Evolutionary conservation across 306 rosid species (phyloP).

Genomic region (Fagus crenata): DNA sequence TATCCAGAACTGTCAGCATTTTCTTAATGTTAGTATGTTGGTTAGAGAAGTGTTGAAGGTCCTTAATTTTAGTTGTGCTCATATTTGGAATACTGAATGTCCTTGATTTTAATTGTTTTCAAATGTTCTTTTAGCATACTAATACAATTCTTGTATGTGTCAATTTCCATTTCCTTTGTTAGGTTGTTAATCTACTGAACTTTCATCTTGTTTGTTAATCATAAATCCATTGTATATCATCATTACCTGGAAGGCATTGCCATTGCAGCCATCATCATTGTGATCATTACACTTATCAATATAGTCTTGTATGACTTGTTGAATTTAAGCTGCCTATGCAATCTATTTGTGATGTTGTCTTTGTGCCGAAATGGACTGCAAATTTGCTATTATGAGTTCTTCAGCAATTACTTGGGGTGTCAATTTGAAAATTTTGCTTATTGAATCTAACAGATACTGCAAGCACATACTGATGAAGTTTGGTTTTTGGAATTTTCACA

Average conservation of each 20-base stretch:
- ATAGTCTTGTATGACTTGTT: neutral
- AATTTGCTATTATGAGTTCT: neutral
- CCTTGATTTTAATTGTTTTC: neutral
- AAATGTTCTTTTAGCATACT: neutral
- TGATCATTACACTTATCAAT: neutral
- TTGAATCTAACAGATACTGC: slow-evolving; percentile 39
- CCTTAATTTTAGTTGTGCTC: too few relatives aligned
- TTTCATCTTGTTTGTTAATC: neutral
- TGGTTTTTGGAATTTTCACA: slow-evolving; percentile 61
- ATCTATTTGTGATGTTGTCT: neutral
- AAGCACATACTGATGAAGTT: slow-evolving; percentile 52
- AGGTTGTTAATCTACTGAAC: neutral
- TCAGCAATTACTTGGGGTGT: neutral
- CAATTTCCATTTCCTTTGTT: neutral
- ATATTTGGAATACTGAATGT: neutral
- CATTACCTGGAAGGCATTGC: neutral
- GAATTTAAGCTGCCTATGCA: slow-evolving; percentile 11
- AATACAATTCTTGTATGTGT: neutral
- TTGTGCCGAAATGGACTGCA: neutral
- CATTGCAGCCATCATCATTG: neutral
- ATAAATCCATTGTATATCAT: neutral
- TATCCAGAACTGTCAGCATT: neutral
- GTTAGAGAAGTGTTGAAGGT: neutral
- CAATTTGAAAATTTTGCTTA: slow-evolving; percentile 3
- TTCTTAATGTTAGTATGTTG: neutral